Evolutionary conservation across 805 yeast genomes (phyloP), one percentile per base, ranked within the genome.

Genomic region (Sugiyamaella smithiae): DNA sequence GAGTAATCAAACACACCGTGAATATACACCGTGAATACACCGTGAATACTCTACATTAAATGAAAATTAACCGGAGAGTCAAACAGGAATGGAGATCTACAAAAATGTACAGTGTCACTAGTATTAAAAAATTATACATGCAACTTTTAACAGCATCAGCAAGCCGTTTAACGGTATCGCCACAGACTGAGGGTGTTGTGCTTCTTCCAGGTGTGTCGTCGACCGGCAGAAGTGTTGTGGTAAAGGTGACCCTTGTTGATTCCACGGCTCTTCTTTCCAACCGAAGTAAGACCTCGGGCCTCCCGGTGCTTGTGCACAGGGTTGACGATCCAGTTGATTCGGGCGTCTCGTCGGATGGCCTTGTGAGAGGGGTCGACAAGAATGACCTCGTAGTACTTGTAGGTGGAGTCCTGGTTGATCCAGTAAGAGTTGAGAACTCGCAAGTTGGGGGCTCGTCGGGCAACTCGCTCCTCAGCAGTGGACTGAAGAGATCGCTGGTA

Each of bases 281-380:
- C 82, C 67, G 96, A 71, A 70, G 99, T 93, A 70, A 93, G 88
- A 77, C 98, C 98, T 85, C 99, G 91, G 69, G 95, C 78, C 81
- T 93, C 99, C 80, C 99, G 89, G 87, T 88, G 97, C 85, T 93
- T 93, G 95, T 93, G 99, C 63, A 93, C 99, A 70, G 99, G 96
- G 87, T 88, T 87, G 73, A 78, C 89, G 78, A 93, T 93, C 99
- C 99, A 93, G 98, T 93, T 93, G 95, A 82, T 83, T 78, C 93
- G 84, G 66, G 99, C 85, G 71, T 90, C 97, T 77, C 95, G 87
- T 82, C 97, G 89, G 84, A 93, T 89, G 65, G 97, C 98, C 80
- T 87, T 85, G 87, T 93, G 99, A 70, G 81, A 80, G 68, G 99
- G 99, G 71, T 93, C 99, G 65, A 93, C 89, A 66, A 88, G 82